Conservation (phyloP, 805 yeast genomes). For the Hermanozyma aechmeae region DNA sequence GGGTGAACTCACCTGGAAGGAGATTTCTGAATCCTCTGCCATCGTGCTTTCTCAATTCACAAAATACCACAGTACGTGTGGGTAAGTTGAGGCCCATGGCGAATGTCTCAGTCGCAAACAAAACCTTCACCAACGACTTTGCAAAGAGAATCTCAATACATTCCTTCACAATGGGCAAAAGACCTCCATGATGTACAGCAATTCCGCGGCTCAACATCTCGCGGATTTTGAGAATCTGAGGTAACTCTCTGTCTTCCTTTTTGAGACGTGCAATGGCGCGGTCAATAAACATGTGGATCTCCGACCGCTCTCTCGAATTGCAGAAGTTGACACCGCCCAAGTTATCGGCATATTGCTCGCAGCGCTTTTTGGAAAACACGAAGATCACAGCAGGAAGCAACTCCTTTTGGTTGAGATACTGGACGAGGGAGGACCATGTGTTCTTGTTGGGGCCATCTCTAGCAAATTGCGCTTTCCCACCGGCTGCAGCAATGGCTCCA, state of each 20-base stretch:
- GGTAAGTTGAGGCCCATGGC: conserved; percentile 98
- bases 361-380: conserved; percentile 86
- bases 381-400: conserved; percentile 89
- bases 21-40: conserved; percentile 75
- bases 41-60: conserved; percentile 81
- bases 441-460: conserved; percentile 69
- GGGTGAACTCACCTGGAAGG: conserved; percentile 94
- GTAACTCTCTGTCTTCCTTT: conserved; percentile 86
- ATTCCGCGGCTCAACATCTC: conserved; percentile 84
- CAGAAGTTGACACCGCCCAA: conserved; percentile 70
- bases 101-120: conserved; percentile 96
- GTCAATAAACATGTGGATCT: conserved; percentile 88
- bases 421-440: conserved; percentile 69
- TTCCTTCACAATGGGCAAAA: conserved; percentile 88
- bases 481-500: conserved; percentile 10
- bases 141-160: conserved; percentile 88
- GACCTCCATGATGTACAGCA: conserved; percentile 93
- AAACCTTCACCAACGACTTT: conserved; percentile 73
- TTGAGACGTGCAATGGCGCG: conserved; percentile 79
- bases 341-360: conserved; percentile 87
- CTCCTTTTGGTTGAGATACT: conserved; percentile 53
- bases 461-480: conserved; percentile 17
- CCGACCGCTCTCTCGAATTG: conserved; percentile 77
- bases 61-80: conserved; percentile 90
- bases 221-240: conserved; percentile 78